These are phyloP conservation scores for Trypanosoma cruzi DNA, from an alignment of 208 protist species.

Conservation along the genomic window DNA sequence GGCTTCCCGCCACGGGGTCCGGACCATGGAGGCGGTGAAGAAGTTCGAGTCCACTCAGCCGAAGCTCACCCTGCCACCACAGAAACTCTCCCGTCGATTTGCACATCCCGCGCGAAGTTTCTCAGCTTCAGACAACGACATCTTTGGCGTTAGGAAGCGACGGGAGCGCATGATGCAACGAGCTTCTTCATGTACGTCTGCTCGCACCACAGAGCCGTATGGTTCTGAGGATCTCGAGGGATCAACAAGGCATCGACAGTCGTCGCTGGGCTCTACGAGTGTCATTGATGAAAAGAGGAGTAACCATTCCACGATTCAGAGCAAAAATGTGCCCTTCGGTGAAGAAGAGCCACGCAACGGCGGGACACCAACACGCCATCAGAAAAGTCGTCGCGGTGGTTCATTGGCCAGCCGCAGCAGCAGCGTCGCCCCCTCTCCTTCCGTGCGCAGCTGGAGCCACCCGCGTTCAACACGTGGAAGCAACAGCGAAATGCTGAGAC, in stretches of 20 bases:
- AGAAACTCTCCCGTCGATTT: slow-evolving; percentile 12
- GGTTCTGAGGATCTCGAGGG: slow-evolving; percentile 1
- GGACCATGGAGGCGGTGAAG: slow-evolving; percentile 10
- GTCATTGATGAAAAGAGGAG: not conserved
- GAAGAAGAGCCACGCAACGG: not conserved
- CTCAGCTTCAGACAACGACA: slow-evolving; percentile 39
- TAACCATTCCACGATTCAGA: not conserved
- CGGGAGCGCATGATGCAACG: slow-evolving; percentile 12
- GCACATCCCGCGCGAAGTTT: slow-evolving; percentile 23
- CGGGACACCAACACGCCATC: slow-evolving; percentile 4
- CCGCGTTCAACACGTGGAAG: not conserved
- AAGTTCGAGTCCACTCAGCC: slow-evolving; percentile 25
- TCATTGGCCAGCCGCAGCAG: not conserved
- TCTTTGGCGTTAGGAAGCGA: slow-evolving; percentile 43
- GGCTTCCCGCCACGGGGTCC: slow-evolving; percentile 3
- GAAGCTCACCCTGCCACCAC: slow-evolving; percentile 3
- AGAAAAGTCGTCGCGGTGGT: not conserved
- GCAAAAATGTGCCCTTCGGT: slow-evolving; percentile 1
- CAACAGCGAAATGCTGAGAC: not conserved
- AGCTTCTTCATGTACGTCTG: not conserved
- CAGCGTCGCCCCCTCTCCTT: not conserved
- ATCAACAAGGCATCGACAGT: not conserved
- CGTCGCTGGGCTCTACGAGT: not conserved
- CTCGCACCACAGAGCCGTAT: slow-evolving; percentile 15
- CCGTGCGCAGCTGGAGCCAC: not conserved